Evolutionary conservation across 768 basidiomycete species (phyloP), one percentile per base, ranked within the genome.

Genomic region (Trametes punicea): DNA sequence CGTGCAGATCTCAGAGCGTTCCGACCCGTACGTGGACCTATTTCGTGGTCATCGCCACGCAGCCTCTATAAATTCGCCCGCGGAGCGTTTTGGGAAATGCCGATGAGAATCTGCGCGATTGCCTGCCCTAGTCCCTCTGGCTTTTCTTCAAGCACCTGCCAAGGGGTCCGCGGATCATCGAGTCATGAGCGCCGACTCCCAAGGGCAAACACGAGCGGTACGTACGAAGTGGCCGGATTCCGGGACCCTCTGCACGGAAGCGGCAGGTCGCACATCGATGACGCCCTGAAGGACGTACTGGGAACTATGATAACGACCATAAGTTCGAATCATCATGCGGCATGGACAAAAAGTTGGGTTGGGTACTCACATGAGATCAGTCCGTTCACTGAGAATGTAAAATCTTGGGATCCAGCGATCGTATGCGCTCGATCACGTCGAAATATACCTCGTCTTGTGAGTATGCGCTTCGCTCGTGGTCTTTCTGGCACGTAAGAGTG

Each of bases 371-470:
- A 61, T 54, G 31, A 55, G 31, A 29, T 57, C 56, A 6, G 20
- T 25, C 1, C 55, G 55, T 16, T 50, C 51, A 16, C 60, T 56
- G 30, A 54, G 49, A n/a, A 61, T 51, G 42, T 21, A 49, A 29
- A 57, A 57, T 38, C 2, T 39, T 8, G 16, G 46, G 34, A 27
- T 54, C 51, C 41, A 61, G 55, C 39, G 47, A 29, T 16, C 13
- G 38, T 26, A 61, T 39, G 10, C 46, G 45, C 7, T 61, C 60
- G 41, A 51, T 30, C n/a, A 49, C 60, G 52, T 18, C 7, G 52
- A 20, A 53, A 56, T 61, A 49, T 11, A 45, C 33, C 36, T 54
- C 60, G 51, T 42, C 45, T 10, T 54, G 41, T n/a, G 27, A 10
- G 36, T 53, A 57, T 15, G 47, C 42, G 15, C 39, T n/a, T 6